phyloP scores from a whole-genome alignment of 2,329 filamentous ascomycete genomes.

The Penicillium occitanis region DNA sequence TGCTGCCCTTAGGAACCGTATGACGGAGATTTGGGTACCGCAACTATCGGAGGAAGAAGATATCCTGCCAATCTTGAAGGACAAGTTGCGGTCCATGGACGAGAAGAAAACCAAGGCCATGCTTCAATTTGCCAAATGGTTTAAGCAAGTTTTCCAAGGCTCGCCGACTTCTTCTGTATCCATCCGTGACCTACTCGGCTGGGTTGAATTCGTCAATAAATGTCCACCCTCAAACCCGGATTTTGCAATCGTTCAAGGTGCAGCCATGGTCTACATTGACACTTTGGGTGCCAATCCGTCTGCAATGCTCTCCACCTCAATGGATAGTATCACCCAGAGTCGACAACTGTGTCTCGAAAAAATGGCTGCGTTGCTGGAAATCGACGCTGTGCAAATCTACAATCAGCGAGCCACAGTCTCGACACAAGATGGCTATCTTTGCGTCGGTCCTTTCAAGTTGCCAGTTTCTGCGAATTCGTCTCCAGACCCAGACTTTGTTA shows the following conservation, averaged over 20 bases:
- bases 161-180: slow-evolving; percentile 77
- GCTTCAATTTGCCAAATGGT: slow-evolving; percentile 89
- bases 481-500: slow-evolving; percentile 66
- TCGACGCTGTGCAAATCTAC: slow-evolving; percentile 67
- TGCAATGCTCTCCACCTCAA: slow-evolving; percentile 72
- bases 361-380: slow-evolving; percentile 64
- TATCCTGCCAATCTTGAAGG: slow-evolving; percentile 78
- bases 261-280: slow-evolving; percentile 93
- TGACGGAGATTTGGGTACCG: slow-evolving; percentile 98
- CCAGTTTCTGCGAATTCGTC: slow-evolving; percentile 51
- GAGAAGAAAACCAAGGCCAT: slow-evolving; percentile 64
- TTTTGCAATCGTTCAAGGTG: slow-evolving; percentile 72
- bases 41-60: slow-evolving; percentile 81
- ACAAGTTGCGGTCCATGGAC: slow-evolving; percentile 62
- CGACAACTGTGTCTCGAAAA: slow-evolving; percentile 70
- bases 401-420: slow-evolving; percentile 60
- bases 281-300: slow-evolving; percentile 93
- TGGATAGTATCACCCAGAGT: slow-evolving; percentile 68
- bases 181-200: slow-evolving; percentile 86
- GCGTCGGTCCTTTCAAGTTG: slow-evolving; percentile 74
- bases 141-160: slow-evolving; percentile 74
- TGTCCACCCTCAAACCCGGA: slow-evolving; percentile 51
- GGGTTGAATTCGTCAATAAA: slow-evolving; percentile 88
- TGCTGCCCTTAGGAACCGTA: slow-evolving; percentile 88
- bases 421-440: slow-evolving; percentile 56